Conservation (phyloP, 1,284 basidiomycete genomes). For the Athelia sp. region DNA sequence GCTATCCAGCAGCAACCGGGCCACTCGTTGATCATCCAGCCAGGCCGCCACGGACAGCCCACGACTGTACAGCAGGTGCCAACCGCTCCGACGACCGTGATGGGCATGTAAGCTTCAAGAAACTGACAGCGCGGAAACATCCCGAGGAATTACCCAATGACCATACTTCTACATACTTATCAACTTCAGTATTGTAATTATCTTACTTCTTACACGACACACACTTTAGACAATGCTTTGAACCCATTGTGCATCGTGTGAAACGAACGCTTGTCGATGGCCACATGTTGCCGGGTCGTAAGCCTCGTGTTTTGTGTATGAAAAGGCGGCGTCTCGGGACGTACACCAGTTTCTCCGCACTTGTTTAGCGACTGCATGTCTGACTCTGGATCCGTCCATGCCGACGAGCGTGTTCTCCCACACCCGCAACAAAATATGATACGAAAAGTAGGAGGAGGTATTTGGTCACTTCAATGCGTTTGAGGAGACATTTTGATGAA, state of each 20-base stretch:
- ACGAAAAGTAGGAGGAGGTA: conserved; percentile 6
- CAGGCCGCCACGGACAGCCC: conserved; percentile 52
- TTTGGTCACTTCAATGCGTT: not conserved
- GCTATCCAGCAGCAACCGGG: conserved; percentile 44
- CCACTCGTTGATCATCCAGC: conserved; percentile 67
- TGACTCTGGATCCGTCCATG: not conserved
- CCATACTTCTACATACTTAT: too few relatives aligned
- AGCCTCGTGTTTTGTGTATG: not conserved
- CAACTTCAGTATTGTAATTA: too few relatives aligned
- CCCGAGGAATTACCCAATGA: conserved; percentile 7
- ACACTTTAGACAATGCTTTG: too few relatives aligned
- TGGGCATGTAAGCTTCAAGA: conserved; percentile 16
- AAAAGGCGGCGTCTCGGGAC: not conserved
- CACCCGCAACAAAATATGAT: not conserved
- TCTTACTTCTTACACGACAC: too few relatives aligned
- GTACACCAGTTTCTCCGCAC: not conserved
- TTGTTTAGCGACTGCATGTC: not conserved
- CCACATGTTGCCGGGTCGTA: not conserved
- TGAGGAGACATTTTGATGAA: not conserved
- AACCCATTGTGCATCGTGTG: too few relatives aligned
- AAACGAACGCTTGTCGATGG: not conserved
- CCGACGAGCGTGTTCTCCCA: too few relatives aligned
- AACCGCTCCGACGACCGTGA: conserved; percentile 20
- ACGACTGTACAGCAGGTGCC: conserved; percentile 61
- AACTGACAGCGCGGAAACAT: not conserved